These are phyloP conservation scores for Ampelocalamus luodianensis DNA, from an alignment of 176 grass and related monocot genomes.

Conservation along the genomic window DNA sequence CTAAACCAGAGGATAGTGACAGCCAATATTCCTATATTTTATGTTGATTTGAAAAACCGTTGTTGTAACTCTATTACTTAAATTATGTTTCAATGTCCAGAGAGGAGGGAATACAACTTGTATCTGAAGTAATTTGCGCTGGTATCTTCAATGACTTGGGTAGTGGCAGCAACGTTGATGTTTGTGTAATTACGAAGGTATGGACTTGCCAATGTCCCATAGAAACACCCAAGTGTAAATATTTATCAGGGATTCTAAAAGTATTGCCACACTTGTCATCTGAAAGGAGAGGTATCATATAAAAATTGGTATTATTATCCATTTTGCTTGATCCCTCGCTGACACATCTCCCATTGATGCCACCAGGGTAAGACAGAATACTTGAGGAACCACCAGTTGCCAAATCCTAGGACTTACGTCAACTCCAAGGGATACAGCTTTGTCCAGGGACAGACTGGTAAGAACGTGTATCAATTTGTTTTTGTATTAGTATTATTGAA, in stretches of 20 bases:
- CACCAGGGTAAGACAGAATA: constrained; percentile 60
- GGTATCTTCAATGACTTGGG: constrained; percentile 81
- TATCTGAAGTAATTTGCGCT: constrained; percentile 63
- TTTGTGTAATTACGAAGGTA: constrained; percentile 74
- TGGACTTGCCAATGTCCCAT: background rate
- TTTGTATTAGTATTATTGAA: background rate
- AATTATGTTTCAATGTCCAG: constrained; percentile 28
- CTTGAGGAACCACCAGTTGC: constrained; percentile 68
- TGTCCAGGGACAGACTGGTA: constrained; percentile 64
- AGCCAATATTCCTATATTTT: background rate
- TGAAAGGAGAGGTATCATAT: background rate
- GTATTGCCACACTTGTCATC: background rate
- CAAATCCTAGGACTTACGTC: constrained; percentile 66
- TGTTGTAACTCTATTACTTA: background rate
- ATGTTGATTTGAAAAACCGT: background rate
- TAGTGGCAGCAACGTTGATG: constrained; percentile 72
- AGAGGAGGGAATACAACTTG: constrained; percentile 66
- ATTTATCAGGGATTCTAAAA: too few relatives aligned
- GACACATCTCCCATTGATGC: background rate
- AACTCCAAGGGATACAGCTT: constrained; percentile 74
- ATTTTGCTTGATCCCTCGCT: background rate
- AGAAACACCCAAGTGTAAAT: background rate
- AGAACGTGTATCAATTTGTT: background rate
- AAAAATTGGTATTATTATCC: background rate
- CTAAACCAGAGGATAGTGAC: background rate